phyloP scores from a whole-genome alignment of 371 early-diverging fungal species.

The Mucor racemosus region DNA sequence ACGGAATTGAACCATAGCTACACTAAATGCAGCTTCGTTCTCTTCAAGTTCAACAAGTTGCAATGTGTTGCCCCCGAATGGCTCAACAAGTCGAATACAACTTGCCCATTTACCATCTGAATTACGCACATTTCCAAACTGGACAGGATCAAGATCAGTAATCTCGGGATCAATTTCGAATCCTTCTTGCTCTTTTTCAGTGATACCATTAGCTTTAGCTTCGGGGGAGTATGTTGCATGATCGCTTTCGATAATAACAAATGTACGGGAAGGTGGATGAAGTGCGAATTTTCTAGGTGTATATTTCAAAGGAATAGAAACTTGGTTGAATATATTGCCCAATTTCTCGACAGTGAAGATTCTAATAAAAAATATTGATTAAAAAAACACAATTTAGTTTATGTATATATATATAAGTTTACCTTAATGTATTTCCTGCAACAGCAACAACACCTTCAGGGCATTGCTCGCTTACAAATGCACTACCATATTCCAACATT shows the following conservation, averaged over 20 bases:
- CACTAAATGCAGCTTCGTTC: conserved; percentile 89
- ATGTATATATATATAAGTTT: not conserved
- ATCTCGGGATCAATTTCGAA: conserved; percentile 59
- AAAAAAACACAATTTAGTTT: no score
- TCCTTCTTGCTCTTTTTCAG: conserved; percentile 58
- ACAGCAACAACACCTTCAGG: conserved; percentile 91
- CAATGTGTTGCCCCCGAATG: conserved; percentile 78
- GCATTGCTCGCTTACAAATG: conserved; percentile 88
- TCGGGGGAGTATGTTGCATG: conserved; percentile 74
- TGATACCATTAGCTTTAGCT: conserved; percentile 62
- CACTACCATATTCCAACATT: conserved; percentile 80
- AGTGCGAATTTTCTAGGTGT: conserved; percentile 89
- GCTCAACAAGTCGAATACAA: conserved; percentile 85
- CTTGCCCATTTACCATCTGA: conserved; percentile 86
- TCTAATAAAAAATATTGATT: conserved; percentile 33
- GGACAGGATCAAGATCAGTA: conserved; percentile 45
- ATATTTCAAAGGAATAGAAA: conserved; percentile 81
- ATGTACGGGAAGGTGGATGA: conserved; percentile 74
- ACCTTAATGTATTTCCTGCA: conserved; percentile 79
- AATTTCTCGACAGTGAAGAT: conserved; percentile 89
- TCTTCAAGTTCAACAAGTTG: conserved; percentile 78
- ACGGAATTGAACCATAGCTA: conserved; percentile 76
- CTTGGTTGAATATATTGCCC: conserved; percentile 83
- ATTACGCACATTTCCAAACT: conserved; percentile 79
- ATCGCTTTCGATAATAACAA: conserved; percentile 91